These are phyloP conservation scores for Suhomyces kilbournensis DNA, from an alignment of 805 yeast species.

Conservation along the genomic window DNA sequence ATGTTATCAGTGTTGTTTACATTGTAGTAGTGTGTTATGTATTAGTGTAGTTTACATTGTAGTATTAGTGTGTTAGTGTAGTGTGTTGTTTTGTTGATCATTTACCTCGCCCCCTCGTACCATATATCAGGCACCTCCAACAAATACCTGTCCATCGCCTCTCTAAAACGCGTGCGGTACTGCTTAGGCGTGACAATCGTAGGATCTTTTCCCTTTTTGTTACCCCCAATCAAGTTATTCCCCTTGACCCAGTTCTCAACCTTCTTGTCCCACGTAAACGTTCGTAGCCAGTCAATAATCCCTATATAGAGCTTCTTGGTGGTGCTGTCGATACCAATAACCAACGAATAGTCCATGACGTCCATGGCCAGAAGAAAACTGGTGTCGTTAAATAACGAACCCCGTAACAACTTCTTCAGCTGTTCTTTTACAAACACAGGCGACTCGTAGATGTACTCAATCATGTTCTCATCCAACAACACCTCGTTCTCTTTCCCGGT, in stretches of 20 bases:
- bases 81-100: no score
- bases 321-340: slow-evolving; percentile 79
- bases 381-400: slow-evolving; percentile 94
- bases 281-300: slow-evolving; percentile 87
- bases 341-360: slow-evolving; percentile 97
- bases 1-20: no score
- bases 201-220: slow-evolving; percentile 86
- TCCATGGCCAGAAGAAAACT: slow-evolving; percentile 93
- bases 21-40: no score
- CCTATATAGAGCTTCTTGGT: slow-evolving; percentile 81
- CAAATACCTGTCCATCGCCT: slow-evolving; percentile 95
- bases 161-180: slow-evolving; percentile 89
- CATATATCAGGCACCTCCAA: slow-evolving; percentile 87
- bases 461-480: slow-evolving; percentile 94
- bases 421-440: slow-evolving; percentile 93
- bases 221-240: slow-evolving; percentile 70
- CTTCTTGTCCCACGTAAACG: slow-evolving; percentile 98
- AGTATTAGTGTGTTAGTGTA: no score
- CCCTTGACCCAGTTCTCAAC: slow-evolving; percentile 99
- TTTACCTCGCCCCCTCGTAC: slow-evolving; percentile 33
- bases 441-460: slow-evolving; percentile 92
- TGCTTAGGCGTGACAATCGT: slow-evolving; percentile 97
- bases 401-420: slow-evolving; percentile 78
- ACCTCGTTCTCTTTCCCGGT: slow-evolving; percentile 96
- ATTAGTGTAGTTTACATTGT: no score